phyloP scores from a whole-genome alignment of 108 stramenopile species.

The Poteriospumella lacustris region DNA sequence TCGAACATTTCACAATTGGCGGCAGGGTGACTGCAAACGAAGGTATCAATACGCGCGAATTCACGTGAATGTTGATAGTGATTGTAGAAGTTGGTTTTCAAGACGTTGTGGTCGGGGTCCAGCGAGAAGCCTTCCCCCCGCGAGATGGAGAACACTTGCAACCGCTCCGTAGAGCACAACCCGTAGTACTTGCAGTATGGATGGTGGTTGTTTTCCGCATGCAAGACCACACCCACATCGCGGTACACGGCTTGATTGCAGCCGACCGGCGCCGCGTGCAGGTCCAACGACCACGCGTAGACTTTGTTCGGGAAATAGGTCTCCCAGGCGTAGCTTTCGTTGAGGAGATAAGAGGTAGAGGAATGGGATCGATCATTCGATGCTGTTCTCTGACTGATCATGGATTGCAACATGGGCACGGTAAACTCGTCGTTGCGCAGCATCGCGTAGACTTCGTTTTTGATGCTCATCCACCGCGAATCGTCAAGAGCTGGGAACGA shows the following conservation, averaged over 20 bases:
- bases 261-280: neutral
- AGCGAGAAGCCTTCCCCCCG: neutral
- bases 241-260: neutral
- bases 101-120: neutral
- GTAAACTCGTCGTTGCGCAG: no score
- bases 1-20: constrained; percentile 29
- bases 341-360: no score
- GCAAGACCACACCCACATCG: neutral
- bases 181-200: neutral
- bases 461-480: no score
- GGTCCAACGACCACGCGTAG: neutral
- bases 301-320: neutral
- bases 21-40: constrained; percentile 22
- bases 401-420: no score
- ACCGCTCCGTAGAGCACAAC: neutral
- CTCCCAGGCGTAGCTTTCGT: no score
- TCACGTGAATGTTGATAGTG: constrained; percentile 6
- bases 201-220: neutral
- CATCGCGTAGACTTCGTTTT: no score
- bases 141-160: neutral
- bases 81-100: constrained; percentile 12
- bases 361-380: no score
- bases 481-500: no score
- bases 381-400: no score
- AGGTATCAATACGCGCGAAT: constrained; percentile 23